Conservation (phyloP, 768 basidiomycete species). For the Sutorius australiensis region DNA sequence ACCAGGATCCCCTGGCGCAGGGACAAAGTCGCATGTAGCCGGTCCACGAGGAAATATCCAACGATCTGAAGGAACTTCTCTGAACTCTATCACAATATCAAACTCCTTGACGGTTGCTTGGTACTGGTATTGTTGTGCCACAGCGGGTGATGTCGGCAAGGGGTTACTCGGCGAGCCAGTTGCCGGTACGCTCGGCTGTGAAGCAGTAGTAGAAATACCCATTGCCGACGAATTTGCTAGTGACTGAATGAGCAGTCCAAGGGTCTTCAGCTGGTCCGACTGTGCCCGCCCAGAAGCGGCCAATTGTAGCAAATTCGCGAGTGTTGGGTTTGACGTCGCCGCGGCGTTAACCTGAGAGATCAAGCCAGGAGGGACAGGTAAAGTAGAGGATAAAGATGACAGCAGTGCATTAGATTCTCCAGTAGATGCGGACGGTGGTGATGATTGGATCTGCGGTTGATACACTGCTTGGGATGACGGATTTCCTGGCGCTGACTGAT, state of each 20-base stretch:
- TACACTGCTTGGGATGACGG: slow-evolving; percentile 30
- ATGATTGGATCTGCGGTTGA: slow-evolving; percentile 20
- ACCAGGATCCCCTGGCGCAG: slow-evolving; percentile 12
- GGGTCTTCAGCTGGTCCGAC: slow-evolving; percentile 60
- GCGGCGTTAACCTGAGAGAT: slow-evolving; percentile 65
- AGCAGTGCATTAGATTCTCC: slow-evolving; percentile 39
- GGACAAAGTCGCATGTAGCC: slow-evolving; percentile 44
- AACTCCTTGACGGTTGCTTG: slow-evolving; percentile 49
- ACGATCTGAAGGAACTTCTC: slow-evolving; percentile 58
- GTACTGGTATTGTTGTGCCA: slow-evolving; percentile 22
- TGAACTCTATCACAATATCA: slow-evolving; percentile 71
- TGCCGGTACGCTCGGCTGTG: slow-evolving; percentile 3
- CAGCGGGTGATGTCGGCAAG: slow-evolving; percentile 10
- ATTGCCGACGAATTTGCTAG: slow-evolving; percentile 36
- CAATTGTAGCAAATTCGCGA: slow-evolving; percentile 61
- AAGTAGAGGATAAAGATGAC: slow-evolving; percentile 42
- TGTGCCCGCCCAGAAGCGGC: slow-evolving; percentile 61
- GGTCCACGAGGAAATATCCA: slow-evolving; percentile 65
- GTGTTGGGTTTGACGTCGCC: slow-evolving; percentile 61
- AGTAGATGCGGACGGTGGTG: slow-evolving; percentile 18
- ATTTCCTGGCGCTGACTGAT: slow-evolving; percentile 25
- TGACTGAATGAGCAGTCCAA: slow-evolving; percentile 71
- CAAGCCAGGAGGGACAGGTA: slow-evolving; percentile 52
- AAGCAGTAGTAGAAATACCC: background rate
- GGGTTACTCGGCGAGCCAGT: slow-evolving; percentile 11